Evolutionary conservation across 2,329 filamentous ascomycete species (phyloP).

Genomic region (Ophiostoma quercus): DNA sequence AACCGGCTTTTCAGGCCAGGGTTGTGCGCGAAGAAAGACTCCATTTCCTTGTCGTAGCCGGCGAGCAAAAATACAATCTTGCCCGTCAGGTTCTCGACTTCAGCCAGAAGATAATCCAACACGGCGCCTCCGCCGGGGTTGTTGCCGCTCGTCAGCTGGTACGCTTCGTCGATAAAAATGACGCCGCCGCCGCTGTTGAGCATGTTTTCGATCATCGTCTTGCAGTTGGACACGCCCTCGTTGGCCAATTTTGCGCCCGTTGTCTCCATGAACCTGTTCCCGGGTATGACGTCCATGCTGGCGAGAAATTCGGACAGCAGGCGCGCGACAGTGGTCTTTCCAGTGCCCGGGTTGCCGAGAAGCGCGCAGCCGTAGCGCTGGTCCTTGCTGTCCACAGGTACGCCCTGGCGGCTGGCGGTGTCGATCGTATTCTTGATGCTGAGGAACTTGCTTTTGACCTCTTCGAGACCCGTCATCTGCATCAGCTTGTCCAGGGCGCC

Average conservation of each 20-base stretch:
- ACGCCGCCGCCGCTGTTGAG: conserved; percentile 59
- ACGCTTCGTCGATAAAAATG: conserved; percentile 74
- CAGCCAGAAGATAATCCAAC: conserved; percentile 64
- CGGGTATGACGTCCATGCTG: conserved; percentile 57
- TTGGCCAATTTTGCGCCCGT: conserved; percentile 63
- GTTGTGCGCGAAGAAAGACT: conserved; percentile 70
- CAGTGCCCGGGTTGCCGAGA: conserved; percentile 70
- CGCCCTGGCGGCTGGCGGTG: conserved; percentile 50
- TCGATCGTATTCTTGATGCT: conserved; percentile 60
- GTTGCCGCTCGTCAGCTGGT: conserved; percentile 61
- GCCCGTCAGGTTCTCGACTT: conserved; percentile 66
- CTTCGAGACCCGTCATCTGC: conserved; percentile 65
- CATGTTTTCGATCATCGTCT: conserved; percentile 53
- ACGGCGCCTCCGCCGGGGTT: conserved; percentile 55
- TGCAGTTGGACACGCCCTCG: conserved; percentile 53
- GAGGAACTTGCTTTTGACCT: conserved; percentile 61
- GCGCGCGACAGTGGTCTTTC: conserved; percentile 71
- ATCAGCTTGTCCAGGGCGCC: conserved; percentile 58
- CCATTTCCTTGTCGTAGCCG: conserved; percentile 70
- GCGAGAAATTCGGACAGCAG: conserved; percentile 63
- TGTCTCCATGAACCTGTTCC: conserved; percentile 57
- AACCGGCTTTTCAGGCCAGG: conserved; percentile 65
- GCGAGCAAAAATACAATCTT: conserved; percentile 68
- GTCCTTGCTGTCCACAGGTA: conserved; percentile 41
- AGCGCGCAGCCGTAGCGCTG: conserved; percentile 60